Base-by-base conservation (phyloP, 1,284 basidiomycete species). In the Polyporus tsugae region DNA sequence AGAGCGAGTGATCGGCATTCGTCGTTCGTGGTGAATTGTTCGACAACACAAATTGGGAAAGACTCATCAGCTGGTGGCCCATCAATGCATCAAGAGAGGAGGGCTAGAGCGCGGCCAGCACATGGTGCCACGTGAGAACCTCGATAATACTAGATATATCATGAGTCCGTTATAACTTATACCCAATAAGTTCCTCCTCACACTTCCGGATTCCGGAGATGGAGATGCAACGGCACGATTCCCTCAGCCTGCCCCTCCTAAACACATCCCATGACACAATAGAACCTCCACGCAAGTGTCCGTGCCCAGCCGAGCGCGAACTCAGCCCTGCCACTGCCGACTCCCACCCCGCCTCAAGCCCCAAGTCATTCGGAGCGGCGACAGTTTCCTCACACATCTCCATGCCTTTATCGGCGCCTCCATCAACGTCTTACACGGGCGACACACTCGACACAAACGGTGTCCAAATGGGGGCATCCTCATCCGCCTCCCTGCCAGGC, bases 261-360 rank as follows among this genome's bases (percentile, higher is more conserved):
- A 6, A 19, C 35, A 6, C 61, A 42, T 67, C 70, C 19, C 38
- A 52, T 36, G 49, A 19, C 38, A 60, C 44, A 38, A 17, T 35
- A 38, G 65, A 69, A 38, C 66, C 68, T 4, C 70, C 70, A 17
- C 68, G 72, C 39, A 73, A 73, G 53, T 70, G 72, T 65, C 70
- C 70, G 59, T 58, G 72, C 62, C 70, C 60, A 39, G 52, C 65
- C 53, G 67, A 68, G 53, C 59, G 53, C 42, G 62, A 55, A 29
- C 17, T 9, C 35, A 39, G 19, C 25, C 19, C 29, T 5, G 29
- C 49, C 29, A 10, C 64, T 22, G 33, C n/a, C 35, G 64, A 22
- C 11, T 11, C 19, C 7, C 39, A 41, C 7, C 42, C 63, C 6
- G 10, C 11, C n/a, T 11, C 52, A 38, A 36, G 42, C 15, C 42